Base-by-base conservation (phyloP, 2,329 filamentous ascomycete genomes). In the Hypoxylon sp. region DNA sequence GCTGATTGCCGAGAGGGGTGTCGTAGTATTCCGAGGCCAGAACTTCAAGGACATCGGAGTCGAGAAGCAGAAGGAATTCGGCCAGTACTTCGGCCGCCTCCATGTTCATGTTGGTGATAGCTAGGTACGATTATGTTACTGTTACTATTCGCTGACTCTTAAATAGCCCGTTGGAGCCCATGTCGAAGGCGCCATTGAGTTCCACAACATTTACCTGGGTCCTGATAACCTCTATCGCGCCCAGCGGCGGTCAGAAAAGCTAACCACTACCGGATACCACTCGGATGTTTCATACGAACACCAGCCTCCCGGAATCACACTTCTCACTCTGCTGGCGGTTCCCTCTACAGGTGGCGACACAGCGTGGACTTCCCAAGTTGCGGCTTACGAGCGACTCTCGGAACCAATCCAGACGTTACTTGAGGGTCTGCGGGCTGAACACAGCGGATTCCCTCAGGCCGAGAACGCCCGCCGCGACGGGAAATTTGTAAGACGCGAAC, bases 401-500 rank as follows among this genome's bases (percentile, higher is more conserved):
- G 72, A 73, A 44, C 78, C 78, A 0, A 76, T 80, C 60, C 75
- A 77, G 57, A 66, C 71, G 1, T 68, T 80, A 3, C 74, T 80
- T 0, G 77, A 80, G 42, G 78, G 77, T 0, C 63, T 80, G 32
- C 73, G 77, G 6, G 79, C 79, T 1, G 78, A 79, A 58, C 78
- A 80, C 56, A 79, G 76, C 53, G 78, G 78, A 3, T 78, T 74
- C 30, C 76, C 76, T 0, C 78, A 80, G 61, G 78, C 77, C 0
- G 77, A 79, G n/a, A 71, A 74, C 12, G 78, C 75, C 11, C 71
- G 70, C 11, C 71, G 75, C 2, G 74, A 78, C 36, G 75, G 74
- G 2, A 74, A 75, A 24, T 75, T 73, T n/a, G 78, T 80, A 4
- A 82, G 90, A 14, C 83, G 90, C 30, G 88, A 91, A 59, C 88